Percentiles rank a stretch among this genome's conserved stretches.
Evolutionary conservation across 2,329 filamentous ascomycete genomes (phyloP).

Genomic region (Pseudopithomyces chartarum): DNA sequence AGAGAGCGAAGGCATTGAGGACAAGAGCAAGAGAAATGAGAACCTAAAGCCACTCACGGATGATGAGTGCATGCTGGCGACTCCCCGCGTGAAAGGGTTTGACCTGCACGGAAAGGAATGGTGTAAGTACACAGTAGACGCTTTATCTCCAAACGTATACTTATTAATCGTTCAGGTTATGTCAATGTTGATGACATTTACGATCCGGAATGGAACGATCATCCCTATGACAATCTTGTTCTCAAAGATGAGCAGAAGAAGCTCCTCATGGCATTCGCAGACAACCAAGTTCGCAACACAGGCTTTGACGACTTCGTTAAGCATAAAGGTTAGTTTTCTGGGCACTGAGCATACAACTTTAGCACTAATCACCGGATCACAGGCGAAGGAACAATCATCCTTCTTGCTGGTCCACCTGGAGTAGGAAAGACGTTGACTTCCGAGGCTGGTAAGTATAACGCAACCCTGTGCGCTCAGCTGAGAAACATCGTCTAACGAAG

Average conservation of each 20-base stretch:
- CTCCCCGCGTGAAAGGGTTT: background rate
- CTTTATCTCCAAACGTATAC: background rate
- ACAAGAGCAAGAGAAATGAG: conserved; percentile 6
- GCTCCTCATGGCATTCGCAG: conserved; percentile 1
- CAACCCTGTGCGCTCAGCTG: background rate
- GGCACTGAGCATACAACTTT: no score
- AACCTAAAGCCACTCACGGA: conserved; percentile 3
- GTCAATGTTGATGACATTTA: conserved; percentile 2
- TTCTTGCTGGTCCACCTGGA: conserved; percentile 43
- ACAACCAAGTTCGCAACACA: conserved; percentile 1
- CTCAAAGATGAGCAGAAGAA: background rate
- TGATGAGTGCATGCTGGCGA: conserved; percentile 3
- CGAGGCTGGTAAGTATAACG: conserved; percentile 11
- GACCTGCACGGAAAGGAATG: conserved; percentile 5
- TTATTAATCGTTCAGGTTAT: background rate
- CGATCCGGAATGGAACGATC: conserved; percentile 5
- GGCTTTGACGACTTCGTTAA: conserved; percentile 3
- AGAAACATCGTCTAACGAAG: background rate
- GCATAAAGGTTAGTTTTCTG: conserved; percentile 6
- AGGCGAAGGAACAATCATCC: conserved; percentile 9
- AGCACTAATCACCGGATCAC: background rate
- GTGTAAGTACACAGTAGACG: background rate
- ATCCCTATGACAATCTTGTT: conserved; percentile 5
- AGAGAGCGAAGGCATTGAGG: background rate
- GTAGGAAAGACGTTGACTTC: conserved; percentile 43